Base-by-base conservation (phyloP, 2,329 filamentous ascomycete genomes). In the Neonectria neomacrospora region DNA sequence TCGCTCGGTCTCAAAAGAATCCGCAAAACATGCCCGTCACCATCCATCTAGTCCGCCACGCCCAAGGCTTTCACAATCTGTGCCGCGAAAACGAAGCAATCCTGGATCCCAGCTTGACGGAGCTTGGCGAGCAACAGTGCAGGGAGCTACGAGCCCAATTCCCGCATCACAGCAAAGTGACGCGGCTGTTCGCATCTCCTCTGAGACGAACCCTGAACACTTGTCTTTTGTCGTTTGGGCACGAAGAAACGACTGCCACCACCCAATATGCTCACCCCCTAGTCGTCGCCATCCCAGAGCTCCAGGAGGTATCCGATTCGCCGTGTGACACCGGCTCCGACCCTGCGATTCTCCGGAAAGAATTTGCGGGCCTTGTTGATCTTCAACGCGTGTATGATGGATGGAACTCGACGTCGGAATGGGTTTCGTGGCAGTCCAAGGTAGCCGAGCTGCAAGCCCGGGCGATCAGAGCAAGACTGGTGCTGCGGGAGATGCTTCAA, bases 11-110 rank as follows among this genome's bases (percentile, higher is more conserved):
- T 32, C 30, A 32, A 32, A 32, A 10, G 8, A 41, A 18, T 20
- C 16, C 10, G 32, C 10, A n/a, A 9, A 37, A 16, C 22, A 63
- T 63, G 60, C 60, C 60, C 7, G 50, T 58, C 54, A 58, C 60
- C 14, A 51, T 63, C 26, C 54, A 63, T 44, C 50, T 63, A 2
- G 60, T 63, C 47, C 60, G 60, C 44, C 60, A 63, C 48, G 60
- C 60, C 10, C 60, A 63, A 20, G 60, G 60, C 50, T 12, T 58
- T 3, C 60, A 63, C 37, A 63, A 63, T 23, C 18, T 63, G 16
- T 63, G 23, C 20, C 50, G 50, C 10, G 60, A 54, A 48, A 58
- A 63, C 14, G 60, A 63, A 28, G 34, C 26, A 3, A 45, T 63
- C 11, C 54, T 9, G 9, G 60, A 63, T 30, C 54, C 60, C 1